Conservation (phyloP, 192 early-diverging fungal genomes). For the Coemansia sp. region DNA sequence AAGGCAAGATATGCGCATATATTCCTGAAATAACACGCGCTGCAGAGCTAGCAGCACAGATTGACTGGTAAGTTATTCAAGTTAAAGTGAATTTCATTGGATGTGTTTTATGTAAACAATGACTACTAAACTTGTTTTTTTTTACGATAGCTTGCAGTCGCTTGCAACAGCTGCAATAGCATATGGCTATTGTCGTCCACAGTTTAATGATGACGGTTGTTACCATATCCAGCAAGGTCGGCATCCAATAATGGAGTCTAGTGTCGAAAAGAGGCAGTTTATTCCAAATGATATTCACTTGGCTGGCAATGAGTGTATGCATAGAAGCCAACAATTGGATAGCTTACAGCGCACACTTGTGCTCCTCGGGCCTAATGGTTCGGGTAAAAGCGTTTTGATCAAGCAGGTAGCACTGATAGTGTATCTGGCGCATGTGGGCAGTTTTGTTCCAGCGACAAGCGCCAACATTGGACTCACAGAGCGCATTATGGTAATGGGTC, state of each 20-base stretch:
- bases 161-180: slow-evolving; percentile 17
- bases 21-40: slow-evolving; percentile 64
- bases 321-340: neutral
- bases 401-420: slow-evolving; percentile 78
- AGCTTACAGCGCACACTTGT: slow-evolving; percentile 57
- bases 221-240: slow-evolving; percentile 30
- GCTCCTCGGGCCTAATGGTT: slow-evolving; percentile 81
- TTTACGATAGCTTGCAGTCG: slow-evolving; percentile 28
- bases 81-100: neutral
- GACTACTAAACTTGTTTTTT: neutral
- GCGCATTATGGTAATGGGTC: slow-evolving; percentile 68
- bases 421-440: slow-evolving; percentile 90
- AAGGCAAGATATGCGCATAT: slow-evolving; percentile 62
- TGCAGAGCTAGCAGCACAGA: slow-evolving; percentile 31
- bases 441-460: slow-evolving; percentile 76
- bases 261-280: slow-evolving; percentile 64
- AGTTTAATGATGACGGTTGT: slow-evolving; percentile 14
- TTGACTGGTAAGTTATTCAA: slow-evolving; percentile 56
- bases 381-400: slow-evolving; percentile 76
- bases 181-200: slow-evolving; percentile 32
- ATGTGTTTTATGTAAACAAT: neutral
- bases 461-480: slow-evolving; percentile 76
- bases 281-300: slow-evolving; percentile 71
- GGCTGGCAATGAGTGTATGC: slow-evolving; percentile 25
- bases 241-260: slow-evolving; percentile 54